phyloP scores from a whole-genome alignment of 2,329 filamentous ascomycete species.

The Dactylonectria estremocensis region DNA sequence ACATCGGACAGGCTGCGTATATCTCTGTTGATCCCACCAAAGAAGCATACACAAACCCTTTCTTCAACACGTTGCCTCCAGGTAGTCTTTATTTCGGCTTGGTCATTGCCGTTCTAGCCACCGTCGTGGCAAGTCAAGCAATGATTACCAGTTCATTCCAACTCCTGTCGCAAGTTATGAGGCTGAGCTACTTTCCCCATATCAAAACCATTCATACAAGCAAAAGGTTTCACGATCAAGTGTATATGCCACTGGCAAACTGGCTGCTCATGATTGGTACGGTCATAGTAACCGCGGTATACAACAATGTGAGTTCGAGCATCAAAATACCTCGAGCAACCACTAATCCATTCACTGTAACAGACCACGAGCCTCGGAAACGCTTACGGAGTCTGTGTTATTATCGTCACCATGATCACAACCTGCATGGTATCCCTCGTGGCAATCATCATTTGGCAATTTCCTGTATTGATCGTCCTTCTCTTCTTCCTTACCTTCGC shows the following conservation, averaged over 20 bases:
- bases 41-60: slow-evolving; percentile 69
- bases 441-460: slow-evolving; percentile 78
- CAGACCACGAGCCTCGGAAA: slow-evolving; percentile 76
- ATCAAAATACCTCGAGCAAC: neutral
- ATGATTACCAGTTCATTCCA: slow-evolving; percentile 84
- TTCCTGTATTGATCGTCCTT: slow-evolving; percentile 71
- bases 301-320: slow-evolving; percentile 75
- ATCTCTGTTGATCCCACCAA: slow-evolving; percentile 70
- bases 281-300: slow-evolving; percentile 78
- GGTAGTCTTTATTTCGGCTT: slow-evolving; percentile 76
- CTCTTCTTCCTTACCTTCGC: slow-evolving; percentile 74
- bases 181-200: slow-evolving; percentile 78
- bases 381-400: slow-evolving; percentile 84
- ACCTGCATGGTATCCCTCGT: slow-evolving; percentile 81
- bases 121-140: slow-evolving; percentile 82
- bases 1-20: slow-evolving; percentile 81
- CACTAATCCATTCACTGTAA: slow-evolving; percentile 48
- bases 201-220: slow-evolving; percentile 81
- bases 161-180: slow-evolving; percentile 77
- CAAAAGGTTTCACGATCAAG: slow-evolving; percentile 77
- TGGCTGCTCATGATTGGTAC: slow-evolving; percentile 83
- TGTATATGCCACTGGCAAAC: slow-evolving; percentile 82
- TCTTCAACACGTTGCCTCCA: slow-evolving; percentile 78
- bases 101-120: slow-evolving; percentile 77
- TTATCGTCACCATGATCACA: slow-evolving; percentile 82